These are phyloP conservation scores for Ganoderma meredithae DNA, from an alignment of 1,284 basidiomycete species.

Conservation along the genomic window DNA sequence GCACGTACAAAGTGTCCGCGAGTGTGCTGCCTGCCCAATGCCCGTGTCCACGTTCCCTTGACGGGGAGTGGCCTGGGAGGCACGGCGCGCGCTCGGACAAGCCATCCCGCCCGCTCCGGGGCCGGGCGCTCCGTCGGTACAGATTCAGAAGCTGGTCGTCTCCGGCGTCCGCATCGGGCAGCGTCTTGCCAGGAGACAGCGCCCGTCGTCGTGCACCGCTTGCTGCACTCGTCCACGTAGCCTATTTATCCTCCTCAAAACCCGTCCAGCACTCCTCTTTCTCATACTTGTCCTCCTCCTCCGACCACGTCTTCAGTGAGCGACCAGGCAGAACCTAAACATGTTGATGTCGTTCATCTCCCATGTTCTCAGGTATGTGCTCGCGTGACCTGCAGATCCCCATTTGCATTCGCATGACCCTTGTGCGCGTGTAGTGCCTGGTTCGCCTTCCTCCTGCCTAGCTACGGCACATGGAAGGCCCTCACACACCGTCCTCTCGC, in stretches of 20 bases:
- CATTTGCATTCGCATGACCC: conserved; percentile 15
- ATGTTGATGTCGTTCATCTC: conserved; percentile 59
- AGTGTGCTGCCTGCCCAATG: background rate
- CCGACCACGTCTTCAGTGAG: background rate
- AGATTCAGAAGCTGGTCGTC: background rate
- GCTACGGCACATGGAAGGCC: conserved; percentile 71
- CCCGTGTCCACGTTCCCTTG: background rate
- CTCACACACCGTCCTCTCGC: conserved; percentile 64
- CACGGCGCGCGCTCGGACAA: background rate
- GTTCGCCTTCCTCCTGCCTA: conserved; percentile 72
- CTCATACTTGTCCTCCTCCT: conserved; percentile 2
- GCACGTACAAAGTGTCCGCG: background rate
- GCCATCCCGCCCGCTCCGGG: conserved; percentile 1
- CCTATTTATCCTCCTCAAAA: conserved; percentile 3
- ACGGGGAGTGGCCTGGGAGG: background rate
- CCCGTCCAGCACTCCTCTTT: conserved; percentile 1
- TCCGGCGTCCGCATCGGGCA: background rate
- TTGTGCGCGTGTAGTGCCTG: conserved; percentile 58
- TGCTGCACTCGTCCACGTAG: conserved; percentile 17
- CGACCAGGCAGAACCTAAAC: conserved; percentile 5
- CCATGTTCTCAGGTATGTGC: conserved; percentile 46
- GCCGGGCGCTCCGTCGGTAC: background rate
- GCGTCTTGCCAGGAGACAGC: background rate
- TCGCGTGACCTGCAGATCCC: conserved; percentile 27
- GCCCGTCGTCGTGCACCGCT: conserved; percentile 3